A percentile compares a stretch with the other conserved stretches of the same genome.
These are phyloP conservation scores for Ottelia alismoides DNA, from an alignment of 106 monocot species.

Conservation along the genomic window DNA sequence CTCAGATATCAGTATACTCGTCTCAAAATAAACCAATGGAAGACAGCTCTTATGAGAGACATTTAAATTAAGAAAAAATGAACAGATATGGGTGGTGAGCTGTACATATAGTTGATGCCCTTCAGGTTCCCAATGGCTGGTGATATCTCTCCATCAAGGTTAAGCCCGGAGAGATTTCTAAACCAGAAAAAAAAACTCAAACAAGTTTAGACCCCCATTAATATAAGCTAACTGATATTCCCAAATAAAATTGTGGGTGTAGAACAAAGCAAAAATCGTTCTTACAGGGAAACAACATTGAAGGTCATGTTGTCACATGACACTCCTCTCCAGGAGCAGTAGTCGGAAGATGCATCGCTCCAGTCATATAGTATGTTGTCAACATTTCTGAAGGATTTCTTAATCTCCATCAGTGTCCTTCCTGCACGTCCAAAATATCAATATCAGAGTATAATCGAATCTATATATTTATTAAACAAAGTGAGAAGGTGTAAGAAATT, in stretches of 20 bases:
- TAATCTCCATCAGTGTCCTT: constrained; percentile 62
- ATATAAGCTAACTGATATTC: too few species aligned
- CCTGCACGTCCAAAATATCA: constrained; percentile 40
- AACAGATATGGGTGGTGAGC: too few species aligned
- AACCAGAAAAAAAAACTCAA: too few species aligned
- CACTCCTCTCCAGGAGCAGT: constrained; percentile 87
- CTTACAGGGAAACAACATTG: constrained; percentile 70
- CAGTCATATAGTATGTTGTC: constrained; percentile 70
- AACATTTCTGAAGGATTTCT: constrained; percentile 72
- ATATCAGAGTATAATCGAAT: too few species aligned
- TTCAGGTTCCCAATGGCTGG: constrained; percentile 71
- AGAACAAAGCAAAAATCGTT: too few species aligned
- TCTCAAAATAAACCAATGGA: not conserved
- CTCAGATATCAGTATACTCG: too few species aligned
- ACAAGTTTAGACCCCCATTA: too few species aligned
- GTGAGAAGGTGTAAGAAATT: too few species aligned
- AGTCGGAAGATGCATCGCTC: constrained; percentile 38
- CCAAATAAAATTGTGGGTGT: too few species aligned
- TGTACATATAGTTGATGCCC: constrained; percentile 58
- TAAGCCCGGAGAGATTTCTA: constrained; percentile 81
- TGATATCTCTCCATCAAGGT: constrained; percentile 83
- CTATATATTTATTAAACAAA: too few species aligned
- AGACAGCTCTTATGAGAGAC: too few species aligned
- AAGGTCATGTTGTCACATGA: constrained; percentile 80
- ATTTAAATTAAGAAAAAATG: too few species aligned